Base-by-base conservation (phyloP, 805 yeast species). In the Torulaspora maleeae region DNA sequence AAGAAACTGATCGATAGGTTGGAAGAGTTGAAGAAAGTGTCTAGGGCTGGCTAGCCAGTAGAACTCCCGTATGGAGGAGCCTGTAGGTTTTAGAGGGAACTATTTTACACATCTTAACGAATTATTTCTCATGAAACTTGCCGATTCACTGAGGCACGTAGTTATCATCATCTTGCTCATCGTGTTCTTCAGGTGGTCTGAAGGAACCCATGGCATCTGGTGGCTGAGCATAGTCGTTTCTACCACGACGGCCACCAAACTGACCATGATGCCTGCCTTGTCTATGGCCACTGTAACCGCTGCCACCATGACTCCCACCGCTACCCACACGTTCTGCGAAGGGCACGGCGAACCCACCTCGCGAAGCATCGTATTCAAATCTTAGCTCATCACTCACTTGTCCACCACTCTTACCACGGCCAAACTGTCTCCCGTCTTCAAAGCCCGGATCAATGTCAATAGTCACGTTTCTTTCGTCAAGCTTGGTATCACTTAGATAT, bases 371-470 rank as follows among this genome's bases (percentile, higher is more conserved):
- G 54, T 76, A 70, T 53, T 74, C 77, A 43, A 73, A 73, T 58
- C 77, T 67, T 51, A 53, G 50, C 47, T 87, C 95, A 59, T 84
- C 90, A 41, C 83, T 71, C 1, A 83, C 89, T 63, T 93, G 99
- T 2, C 97, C 98, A 46, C 99, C 99, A 50, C 79, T 81, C 12
- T 77, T 75, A 37, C 98, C 98, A 58, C 99, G 76, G 16, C 99
- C 99, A 61, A 82, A 93, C 62, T 93, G 98, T 53, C 99, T 75
- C 1, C 99, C 99, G 56, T 91, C 97, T 51, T 77, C 80, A 63
- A 91, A 93, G 0, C 99, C 99, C 0, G 97, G 96, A 61, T 93
- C 99, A 56, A 95, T 72, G 68, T 93, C 99, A 40, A 91, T 86
- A 30, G 84, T 83, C 59, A 93, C 76, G 30, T 75, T 71, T 50